Evolutionary conservation across 2,329 filamentous ascomycete species (phyloP).

Genomic region (Colletotrichum salicis): DNA sequence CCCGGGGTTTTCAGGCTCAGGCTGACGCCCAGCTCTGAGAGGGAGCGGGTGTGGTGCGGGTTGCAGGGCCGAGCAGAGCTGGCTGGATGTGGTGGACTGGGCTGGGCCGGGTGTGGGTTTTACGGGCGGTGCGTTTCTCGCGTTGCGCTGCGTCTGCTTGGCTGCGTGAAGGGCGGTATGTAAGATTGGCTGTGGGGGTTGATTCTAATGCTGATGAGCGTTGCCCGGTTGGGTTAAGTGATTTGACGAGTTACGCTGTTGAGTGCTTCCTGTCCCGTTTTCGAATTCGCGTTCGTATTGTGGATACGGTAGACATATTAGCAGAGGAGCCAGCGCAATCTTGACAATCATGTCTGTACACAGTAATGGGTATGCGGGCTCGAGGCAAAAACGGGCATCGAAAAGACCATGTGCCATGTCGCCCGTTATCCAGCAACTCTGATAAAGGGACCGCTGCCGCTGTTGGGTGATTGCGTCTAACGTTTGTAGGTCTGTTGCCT

Average conservation of each 20-base stretch:
- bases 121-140: constrained; percentile 3
- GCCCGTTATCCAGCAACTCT: background rate
- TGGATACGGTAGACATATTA: background rate
- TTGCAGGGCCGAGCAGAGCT: background rate
- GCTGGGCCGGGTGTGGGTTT: background rate
- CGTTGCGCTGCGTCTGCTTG: background rate
- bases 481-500: background rate
- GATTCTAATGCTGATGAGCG: background rate
- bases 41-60: constrained; percentile 6
- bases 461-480: background rate
- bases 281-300: constrained; percentile 29
- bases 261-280: background rate
- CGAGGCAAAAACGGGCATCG: background rate
- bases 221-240: background rate
- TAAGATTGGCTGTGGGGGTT: background rate
- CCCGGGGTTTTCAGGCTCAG: background rate
- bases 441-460: background rate
- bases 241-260: background rate
- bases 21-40: background rate
- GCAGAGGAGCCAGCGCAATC: background rate
- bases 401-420: background rate
- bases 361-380: background rate
- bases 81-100: background rate
- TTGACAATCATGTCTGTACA: background rate
- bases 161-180: background rate